A percentile compares a stretch with the other conserved stretches of the same genome.
Conservation (phyloP, 148 eudicot genomes). For the Hydrangea macrophylla region DNA sequence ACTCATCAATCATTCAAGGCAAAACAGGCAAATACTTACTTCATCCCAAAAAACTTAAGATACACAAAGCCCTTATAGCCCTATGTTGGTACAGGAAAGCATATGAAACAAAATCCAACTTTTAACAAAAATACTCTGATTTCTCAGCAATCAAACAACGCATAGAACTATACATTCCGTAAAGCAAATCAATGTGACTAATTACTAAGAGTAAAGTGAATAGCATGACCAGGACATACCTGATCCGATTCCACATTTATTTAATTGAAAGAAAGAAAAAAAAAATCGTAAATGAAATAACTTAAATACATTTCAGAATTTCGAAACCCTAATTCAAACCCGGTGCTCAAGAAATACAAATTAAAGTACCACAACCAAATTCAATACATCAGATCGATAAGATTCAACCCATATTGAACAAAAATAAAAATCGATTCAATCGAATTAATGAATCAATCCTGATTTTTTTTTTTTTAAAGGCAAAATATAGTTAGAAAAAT, state of each 20-base stretch:
- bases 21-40: not conserved
- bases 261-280: too few relatives aligned
- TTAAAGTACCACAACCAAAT: not conserved
- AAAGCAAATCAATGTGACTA: not conserved
- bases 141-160: not conserved
- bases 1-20: not conserved
- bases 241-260: slow-evolving; percentile 6
- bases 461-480: too few relatives aligned
- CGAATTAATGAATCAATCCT: not conserved
- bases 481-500: not conserved
- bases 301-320: not conserved
- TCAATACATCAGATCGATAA: slow-evolving; percentile 18
- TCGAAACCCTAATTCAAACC: not conserved
- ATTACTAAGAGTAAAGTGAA: not conserved
- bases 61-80: not conserved
- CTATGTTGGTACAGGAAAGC: not conserved
- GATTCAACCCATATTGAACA: not conserved
- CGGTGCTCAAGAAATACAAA: not conserved
- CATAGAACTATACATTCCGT: too few relatives aligned
- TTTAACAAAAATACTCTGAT: not conserved
- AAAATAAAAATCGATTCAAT: slow-evolving; percentile 5
- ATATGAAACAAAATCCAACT: not conserved
- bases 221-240: not conserved
- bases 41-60: not conserved
- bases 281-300: not conserved